Evolutionary conservation across 257 asterid genomes (phyloP), one percentile per base, ranked within the genome.

Genomic region (Solanum sejunctum): DNA sequence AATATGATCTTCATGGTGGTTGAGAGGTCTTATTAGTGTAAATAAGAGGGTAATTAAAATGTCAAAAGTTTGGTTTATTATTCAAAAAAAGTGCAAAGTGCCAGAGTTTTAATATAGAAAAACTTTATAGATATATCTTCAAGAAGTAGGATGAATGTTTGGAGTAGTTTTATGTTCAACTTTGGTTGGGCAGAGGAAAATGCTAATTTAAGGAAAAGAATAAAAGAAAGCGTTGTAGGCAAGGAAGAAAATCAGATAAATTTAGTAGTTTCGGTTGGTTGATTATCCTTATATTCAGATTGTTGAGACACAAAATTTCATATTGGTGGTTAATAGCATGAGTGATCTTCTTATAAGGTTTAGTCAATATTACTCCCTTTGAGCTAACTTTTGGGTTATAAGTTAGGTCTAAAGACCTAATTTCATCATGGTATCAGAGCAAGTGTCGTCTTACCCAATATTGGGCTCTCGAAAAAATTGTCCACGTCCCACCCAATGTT

Each of bases 1-100:
- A 85, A 81, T 51, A 82, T 32, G 84, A 80, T 84, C 57, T 78
- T 77, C 91, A 86, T 89, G 54, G 51, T 84, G 18, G 12, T 78
- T 78, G 83, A 78, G 23, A 47, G 28, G 58, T 51, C 75, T 20
- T 28, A 56, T 66, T 49, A 60, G 80, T 71, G 84, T 71, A 47
- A 88, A 8, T 45, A 82, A 23, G 17, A 12, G 49, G 52, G 57
- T 18, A 20, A 60, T 32, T 52, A 49, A 63, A 70, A 36, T 10
- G 61, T 78, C 60, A 9, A 69, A 51, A 10, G 66, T 52, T 78
- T 78, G 64, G 49, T 51, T 10, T 23, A 77, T 5, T 8, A 13
- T 13, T 23, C 0, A 51, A 8, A 47, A 17, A 21, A 78, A 16
- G 64, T 16, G 64, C 82, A 51, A 51, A 77, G 26, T 77, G 7